These are phyloP conservation scores for Leccinum subgranulosum DNA, from an alignment of 768 basidiomycete genomes.

Conservation along the genomic window DNA sequence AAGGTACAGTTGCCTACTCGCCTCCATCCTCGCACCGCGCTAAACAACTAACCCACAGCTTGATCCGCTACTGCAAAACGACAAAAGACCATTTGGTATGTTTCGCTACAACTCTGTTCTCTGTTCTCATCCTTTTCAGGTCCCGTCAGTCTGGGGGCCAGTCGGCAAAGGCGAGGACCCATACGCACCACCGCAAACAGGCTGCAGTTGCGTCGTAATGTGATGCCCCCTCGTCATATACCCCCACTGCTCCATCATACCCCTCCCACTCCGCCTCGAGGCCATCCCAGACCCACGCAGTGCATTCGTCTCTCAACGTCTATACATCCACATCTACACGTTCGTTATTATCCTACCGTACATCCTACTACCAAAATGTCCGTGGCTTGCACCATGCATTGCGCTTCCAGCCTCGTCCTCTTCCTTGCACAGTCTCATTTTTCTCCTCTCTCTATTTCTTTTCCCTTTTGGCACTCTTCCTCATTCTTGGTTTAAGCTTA, in stretches of 20 bases:
- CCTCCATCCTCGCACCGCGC: not conserved
- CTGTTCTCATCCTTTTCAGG: conserved; percentile 31
- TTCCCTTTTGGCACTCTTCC: not conserved
- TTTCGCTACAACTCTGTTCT: conserved; percentile 27
- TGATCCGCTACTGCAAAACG: conserved; percentile 92
- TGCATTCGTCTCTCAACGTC: conserved; percentile 21
- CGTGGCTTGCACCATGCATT: conserved; percentile 26
- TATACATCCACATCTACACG: conserved; percentile 19
- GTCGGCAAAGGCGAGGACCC: conserved; percentile 89
- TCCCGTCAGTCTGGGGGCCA: conserved; percentile 94
- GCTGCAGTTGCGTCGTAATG: conserved; percentile 73
- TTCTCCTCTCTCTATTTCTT: not conserved
- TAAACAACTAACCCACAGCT: conserved; percentile 39
- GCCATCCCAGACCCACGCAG: conserved; percentile 11
- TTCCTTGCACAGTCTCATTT: conserved; percentile 3
- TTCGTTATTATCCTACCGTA: conserved; percentile 30
- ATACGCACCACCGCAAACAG: conserved; percentile 77
- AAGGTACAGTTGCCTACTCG: conserved; percentile 44
- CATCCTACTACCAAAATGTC: conserved; percentile 21
- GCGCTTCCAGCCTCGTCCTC: conserved; percentile 11
- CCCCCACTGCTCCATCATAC: conserved; percentile 33
- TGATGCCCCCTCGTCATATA: conserved; percentile 39
- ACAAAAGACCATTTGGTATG: conserved; percentile 84
- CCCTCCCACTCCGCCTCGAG: conserved; percentile 16
- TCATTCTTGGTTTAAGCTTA: conserved; percentile 24